These are phyloP conservation scores for Fusarium agapanthi DNA, from an alignment of 2,329 filamentous ascomycete species.

Conservation along the genomic window DNA sequence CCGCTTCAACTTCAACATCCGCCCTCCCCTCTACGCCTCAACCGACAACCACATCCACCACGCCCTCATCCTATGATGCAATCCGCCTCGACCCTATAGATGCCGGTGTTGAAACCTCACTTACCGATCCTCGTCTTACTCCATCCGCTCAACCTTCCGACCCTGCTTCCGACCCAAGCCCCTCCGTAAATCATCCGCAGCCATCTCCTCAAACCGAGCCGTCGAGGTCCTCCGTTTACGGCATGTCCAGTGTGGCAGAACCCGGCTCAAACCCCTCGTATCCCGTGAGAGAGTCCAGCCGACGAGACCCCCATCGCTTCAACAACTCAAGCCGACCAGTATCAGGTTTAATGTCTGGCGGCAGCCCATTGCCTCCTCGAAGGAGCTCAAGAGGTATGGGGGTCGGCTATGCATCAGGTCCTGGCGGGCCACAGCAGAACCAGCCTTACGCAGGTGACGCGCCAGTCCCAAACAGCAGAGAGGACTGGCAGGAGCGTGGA, in stretches of 20 bases:
- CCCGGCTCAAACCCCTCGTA: slow-evolving; percentile 63
- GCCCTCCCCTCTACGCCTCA: slow-evolving; percentile 24
- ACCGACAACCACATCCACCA: slow-evolving; percentile 29
- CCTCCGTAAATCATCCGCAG: slow-evolving; percentile 18
- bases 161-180: slow-evolving; percentile 18
- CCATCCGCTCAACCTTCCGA: slow-evolving; percentile 25
- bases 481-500: slow-evolving; percentile 95
- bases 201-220: slow-evolving; percentile 32
- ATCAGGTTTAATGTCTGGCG: slow-evolving; percentile 55
- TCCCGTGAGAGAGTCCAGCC: slow-evolving; percentile 73
- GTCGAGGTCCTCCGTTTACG: slow-evolving; percentile 60
- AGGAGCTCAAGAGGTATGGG: slow-evolving; percentile 78
- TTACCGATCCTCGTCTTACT: slow-evolving; percentile 37
- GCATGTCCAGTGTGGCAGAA: slow-evolving; percentile 66
- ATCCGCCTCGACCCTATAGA: slow-evolving; percentile 40
- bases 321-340: slow-evolving; percentile 69
- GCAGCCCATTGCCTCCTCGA: slow-evolving; percentile 75
- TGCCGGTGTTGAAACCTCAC: slow-evolving; percentile 27
- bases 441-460: slow-evolving; percentile 51
- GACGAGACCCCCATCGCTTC: slow-evolving; percentile 66
- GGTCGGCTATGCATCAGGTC: slow-evolving; percentile 58
- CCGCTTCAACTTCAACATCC: slow-evolving; percentile 28
- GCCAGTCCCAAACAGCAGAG: slow-evolving; percentile 67
- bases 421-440: slow-evolving; percentile 18
- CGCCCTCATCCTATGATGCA: slow-evolving; percentile 32